Base-by-base conservation (phyloP, 2,329 filamentous ascomycete genomes). In the Verticillium nubilum region DNA sequence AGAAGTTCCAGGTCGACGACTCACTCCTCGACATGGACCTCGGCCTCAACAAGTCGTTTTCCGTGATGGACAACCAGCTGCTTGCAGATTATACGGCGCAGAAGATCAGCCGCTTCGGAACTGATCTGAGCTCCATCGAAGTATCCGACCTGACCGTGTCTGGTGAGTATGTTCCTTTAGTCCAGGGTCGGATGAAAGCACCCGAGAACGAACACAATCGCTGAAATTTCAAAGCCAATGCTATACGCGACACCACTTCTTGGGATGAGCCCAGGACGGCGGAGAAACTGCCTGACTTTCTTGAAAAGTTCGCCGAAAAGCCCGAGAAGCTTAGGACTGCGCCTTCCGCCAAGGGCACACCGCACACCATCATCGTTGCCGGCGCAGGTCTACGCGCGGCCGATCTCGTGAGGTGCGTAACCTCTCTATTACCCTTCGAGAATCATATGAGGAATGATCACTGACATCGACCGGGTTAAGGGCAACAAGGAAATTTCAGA, bases 361-460 rank as follows among this genome's bases (percentile, higher is more conserved):
- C 90, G 31, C 95, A 98, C 73, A 98, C 94, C 1, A 81, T 99
- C 58, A 86, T 99, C 35, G 84, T 99, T n/a, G 86, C 93, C 13
- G 86, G 86, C 9, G 92, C 93, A 5, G 95, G 92, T 0, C 79
- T 97, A 59, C 83, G 95, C 68, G 92, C 95, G 4, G 92, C 94
- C 17, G 91, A 98, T 69, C 76, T 97, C 54, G 87, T 90, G 28
- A 85, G 89, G 87, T 89, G 77, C 52, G 73, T 66, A n/a, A 19
- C 5, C 10, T 6, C n/a, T n/a, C 5, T 13, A 5, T 10, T 19
- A 26, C 27, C 4, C 17, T 15, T 12, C 19, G n/a, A 10, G 19
- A 3, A 3, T 7, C 10, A 12, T 4, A 50, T 9, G 42, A 50
- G 19, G 42, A 13, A 9, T 50, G 7, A 25, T 23, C 19, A 12